Evolutionary conservation across 495 filamentous ascomycete genomes (phyloP), one percentile per base, ranked within the genome.

Genomic region (Talaromyces borbonicus): DNA sequence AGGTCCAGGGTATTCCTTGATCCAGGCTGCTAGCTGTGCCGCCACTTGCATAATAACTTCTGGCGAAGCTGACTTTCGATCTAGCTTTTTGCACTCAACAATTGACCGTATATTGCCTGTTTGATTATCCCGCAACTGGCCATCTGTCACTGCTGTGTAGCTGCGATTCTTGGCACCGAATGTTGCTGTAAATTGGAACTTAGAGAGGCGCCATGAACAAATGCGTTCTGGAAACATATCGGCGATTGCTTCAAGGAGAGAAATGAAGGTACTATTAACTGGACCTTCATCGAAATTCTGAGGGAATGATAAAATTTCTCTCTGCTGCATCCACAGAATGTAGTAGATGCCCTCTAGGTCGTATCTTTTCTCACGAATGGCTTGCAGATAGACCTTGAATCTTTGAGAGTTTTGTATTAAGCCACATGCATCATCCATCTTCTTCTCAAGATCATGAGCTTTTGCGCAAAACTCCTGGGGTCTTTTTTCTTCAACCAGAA

Each of bases 371-470:
- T 30, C 27, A 7, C 27, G 6, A 12, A 30, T 30, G 27, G 6
- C 12, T 30, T 30, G 27, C 6, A 30, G 6, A 30, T 30, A 30
- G 27, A 7, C 12, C 12, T 30, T 6, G 12, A 30, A 30, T 12
- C 27, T 30, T 30, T 6, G 6, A 30, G 25, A 20, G 47, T 57
- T 31, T 51, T 55, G 15, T 18, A 19, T 25, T 54, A 64, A 39
- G 50, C 66, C 11, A 55, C 54, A 31, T 54, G 47, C 43, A 48
- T 48, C 32, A 51, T 55, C 24, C 11, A 15, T 41, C 32, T 15
- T 24, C 15, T 18, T 20, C 38, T 39, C 30, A 22, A 24, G 22
- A 14, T 39, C 14, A 22, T 38, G 1, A 12, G 24, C n/a, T 18
- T 47, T 1, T 4, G 5, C 18, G 15, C 47, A 2, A 38, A 26